Evolutionary conservation across 345 rosid genomes (phyloP).

Genomic region (Citrus mangshanensis): DNA sequence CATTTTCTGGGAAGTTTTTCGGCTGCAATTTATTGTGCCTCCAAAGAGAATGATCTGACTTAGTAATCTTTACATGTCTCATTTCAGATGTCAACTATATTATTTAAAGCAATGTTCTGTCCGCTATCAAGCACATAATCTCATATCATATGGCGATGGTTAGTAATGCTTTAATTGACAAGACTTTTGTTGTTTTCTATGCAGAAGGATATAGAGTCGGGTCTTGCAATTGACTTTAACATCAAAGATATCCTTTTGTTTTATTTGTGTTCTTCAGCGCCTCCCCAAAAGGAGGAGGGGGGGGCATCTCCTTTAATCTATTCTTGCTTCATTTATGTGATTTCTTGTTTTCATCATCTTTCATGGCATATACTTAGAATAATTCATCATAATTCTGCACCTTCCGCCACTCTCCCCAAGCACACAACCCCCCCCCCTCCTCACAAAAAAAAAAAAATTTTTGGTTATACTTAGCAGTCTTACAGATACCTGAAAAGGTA

Average conservation of each 20-base stretch:
- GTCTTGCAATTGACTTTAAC: conserved; percentile 82
- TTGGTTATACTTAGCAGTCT: conserved; percentile 50
- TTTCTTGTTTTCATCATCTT: not conserved
- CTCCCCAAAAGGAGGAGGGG: no score
- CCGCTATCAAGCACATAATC: conserved; percentile 12
- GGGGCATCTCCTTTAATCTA: no score
- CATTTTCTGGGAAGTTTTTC: not conserved
- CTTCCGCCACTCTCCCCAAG: not conserved
- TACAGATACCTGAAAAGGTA: conserved; percentile 83
- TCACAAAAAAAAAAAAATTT: no score
- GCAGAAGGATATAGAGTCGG: conserved; percentile 76
- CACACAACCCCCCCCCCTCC: no score
- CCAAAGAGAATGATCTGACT: not conserved
- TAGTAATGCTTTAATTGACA: conserved; percentile 10
- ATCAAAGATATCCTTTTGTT: conserved; percentile 80
- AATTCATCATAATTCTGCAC: not conserved
- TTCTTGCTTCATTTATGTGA: not conserved
- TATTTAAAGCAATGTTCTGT: not conserved
- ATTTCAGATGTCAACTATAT: not conserved
- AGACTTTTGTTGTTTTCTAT: conserved; percentile 20
- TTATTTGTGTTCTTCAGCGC: not conserved
- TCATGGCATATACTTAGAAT: not conserved
- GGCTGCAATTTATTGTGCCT: not conserved
- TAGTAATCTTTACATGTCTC: not conserved
- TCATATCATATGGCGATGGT: not conserved